phyloP scores from a whole-genome alignment of 192 early-diverging fungal genomes.

The Polychytrium aggregatum region DNA sequence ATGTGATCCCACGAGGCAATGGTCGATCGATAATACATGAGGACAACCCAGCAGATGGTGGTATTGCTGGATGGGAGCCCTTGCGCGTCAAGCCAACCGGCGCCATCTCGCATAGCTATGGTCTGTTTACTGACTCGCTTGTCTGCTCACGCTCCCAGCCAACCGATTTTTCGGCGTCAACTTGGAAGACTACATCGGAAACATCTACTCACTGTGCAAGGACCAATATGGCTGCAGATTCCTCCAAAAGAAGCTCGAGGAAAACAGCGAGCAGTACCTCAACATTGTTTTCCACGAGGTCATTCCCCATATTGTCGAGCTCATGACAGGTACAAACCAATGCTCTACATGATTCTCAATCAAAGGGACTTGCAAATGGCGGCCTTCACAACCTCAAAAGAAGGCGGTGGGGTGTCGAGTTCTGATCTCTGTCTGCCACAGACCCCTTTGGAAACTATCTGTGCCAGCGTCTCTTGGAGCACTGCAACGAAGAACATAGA shows the following conservation, averaged over 20 bases:
- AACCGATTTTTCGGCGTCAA: conserved; percentile 50
- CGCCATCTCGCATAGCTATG: too few species aligned
- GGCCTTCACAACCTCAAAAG: too few species aligned
- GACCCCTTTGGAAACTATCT: conserved; percentile 91
- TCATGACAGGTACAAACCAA: conserved; percentile 59
- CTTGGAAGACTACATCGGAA: conserved; percentile 59
- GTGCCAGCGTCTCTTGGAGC: conserved; percentile 80
- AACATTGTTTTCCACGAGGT: conserved; percentile 69
- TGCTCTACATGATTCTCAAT: neutral
- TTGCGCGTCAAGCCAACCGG: too few species aligned
- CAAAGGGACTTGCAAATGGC: too few species aligned
- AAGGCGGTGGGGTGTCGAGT: neutral
- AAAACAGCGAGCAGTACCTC: conserved; percentile 48
- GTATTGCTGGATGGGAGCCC: too few species aligned
- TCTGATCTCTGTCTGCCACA: conserved; percentile 3
- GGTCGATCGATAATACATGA: too few species aligned
- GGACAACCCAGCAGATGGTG: too few species aligned
- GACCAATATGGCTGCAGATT: conserved; percentile 85
- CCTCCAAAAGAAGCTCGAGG: conserved; percentile 77
- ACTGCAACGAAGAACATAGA: conserved; percentile 64
- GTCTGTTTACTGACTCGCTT: too few species aligned
- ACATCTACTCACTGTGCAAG: conserved; percentile 69
- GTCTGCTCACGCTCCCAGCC: too few species aligned
- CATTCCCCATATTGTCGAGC: conserved; percentile 57
- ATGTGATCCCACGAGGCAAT: too few species aligned